Evolutionary conservation across 257 asterid species (phyloP).

Genomic region (Jacaranda copaia): DNA sequence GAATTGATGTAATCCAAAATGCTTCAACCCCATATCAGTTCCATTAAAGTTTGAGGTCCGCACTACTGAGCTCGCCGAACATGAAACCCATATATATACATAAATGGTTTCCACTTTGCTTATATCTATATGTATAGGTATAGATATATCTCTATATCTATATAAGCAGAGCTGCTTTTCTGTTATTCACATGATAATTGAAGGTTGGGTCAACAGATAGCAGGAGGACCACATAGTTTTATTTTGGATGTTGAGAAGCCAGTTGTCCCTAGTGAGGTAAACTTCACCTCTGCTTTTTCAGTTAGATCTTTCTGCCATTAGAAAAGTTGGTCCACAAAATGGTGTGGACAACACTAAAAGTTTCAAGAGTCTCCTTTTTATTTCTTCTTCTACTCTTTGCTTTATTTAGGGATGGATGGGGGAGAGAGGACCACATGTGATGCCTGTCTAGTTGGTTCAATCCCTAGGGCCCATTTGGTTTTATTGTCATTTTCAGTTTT

Average conservation of each 20-base stretch:
- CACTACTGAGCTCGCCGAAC: too few relatives aligned
- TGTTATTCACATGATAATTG: conserved; percentile 27
- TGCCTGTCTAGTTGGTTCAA: too few relatives aligned
- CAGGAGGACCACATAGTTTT: conserved; percentile 29
- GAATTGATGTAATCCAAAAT: too few relatives aligned
- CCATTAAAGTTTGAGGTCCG: too few relatives aligned
- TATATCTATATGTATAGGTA: background rate
- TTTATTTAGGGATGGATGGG: too few relatives aligned
- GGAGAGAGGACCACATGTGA: too few relatives aligned
- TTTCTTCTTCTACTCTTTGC: background rate
- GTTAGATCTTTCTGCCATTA: too few relatives aligned
- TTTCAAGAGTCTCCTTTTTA: background rate
- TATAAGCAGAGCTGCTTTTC: conserved; percentile 34
- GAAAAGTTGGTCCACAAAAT: conserved; percentile 8
- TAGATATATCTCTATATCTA: background rate
- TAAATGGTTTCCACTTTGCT: background rate
- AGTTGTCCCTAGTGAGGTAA: background rate
- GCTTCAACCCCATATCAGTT: too few relatives aligned
- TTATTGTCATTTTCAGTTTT: too few relatives aligned
- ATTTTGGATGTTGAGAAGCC: background rate
- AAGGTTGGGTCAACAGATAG: background rate
- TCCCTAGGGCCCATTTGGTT: too few relatives aligned
- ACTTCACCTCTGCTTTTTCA: background rate
- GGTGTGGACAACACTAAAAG: background rate
- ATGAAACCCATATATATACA: background rate